These are phyloP conservation scores for Penicillium roqueforti DNA, from an alignment of 495 filamentous ascomycete genomes.

Conservation along the genomic window DNA sequence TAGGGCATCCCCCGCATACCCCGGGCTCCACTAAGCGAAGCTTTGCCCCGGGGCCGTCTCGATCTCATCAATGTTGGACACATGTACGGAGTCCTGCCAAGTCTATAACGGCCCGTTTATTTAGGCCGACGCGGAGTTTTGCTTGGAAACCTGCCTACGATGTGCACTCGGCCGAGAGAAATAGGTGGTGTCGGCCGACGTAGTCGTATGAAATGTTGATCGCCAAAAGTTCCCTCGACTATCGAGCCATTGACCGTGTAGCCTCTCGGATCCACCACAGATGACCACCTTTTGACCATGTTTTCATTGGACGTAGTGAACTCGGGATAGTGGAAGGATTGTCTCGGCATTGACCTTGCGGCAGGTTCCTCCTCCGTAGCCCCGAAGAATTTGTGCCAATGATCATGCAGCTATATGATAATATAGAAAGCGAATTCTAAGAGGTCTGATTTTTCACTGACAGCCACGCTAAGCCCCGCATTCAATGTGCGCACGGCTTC, in stretches of 20 bases:
- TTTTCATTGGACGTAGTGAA: no score
- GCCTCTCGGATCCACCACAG: background rate
- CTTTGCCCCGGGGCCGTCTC: background rate
- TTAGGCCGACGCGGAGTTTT: background rate
- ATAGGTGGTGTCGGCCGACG: background rate
- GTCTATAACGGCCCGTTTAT: background rate
- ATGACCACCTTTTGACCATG: background rate
- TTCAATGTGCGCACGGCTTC: background rate
- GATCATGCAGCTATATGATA: background rate
- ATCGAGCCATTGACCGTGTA: background rate
- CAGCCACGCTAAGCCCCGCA: background rate
- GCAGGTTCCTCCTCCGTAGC: background rate
- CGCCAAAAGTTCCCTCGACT: background rate
- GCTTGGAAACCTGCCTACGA: background rate
- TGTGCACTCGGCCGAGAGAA: background rate
- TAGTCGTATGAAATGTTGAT: no score
- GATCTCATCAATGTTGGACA: background rate
- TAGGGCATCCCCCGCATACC: background rate
- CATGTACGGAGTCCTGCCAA: background rate
- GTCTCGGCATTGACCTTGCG: no score
- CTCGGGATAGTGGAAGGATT: no score
- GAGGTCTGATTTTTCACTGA: background rate
- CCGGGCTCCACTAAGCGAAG: background rate
- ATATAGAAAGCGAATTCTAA: accelerated
- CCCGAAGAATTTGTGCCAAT: background rate